Base-by-base conservation (phyloP, 2,329 filamentous ascomycete genomes). In the Penicillium sp. region DNA sequence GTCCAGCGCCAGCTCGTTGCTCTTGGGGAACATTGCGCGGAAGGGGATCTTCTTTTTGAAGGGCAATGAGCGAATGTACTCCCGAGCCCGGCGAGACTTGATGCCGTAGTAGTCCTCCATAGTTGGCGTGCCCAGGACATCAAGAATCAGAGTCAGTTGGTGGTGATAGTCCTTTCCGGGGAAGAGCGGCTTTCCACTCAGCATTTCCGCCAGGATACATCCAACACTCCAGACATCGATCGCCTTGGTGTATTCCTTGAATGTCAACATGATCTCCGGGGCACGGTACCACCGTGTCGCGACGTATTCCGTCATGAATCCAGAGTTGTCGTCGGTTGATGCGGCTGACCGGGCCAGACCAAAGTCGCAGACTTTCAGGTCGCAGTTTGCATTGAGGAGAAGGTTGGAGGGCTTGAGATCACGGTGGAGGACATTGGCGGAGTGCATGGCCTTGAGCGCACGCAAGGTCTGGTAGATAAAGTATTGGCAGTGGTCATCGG, bases 71-170 rank as follows among this genome's bases (percentile, higher is more conserved):
- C 93, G 88, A 67, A 98, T 98, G 75, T 98, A 98, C 74, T 98
- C 93, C 57, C 93, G 83, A 43, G 93, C 93, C 64, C 93, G 88
- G 58, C 93, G 87, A 47, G 93, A 97, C 76, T 98, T 98, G 81
- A 98, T 98, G 58, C 93, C 93, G 64, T 98, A 98, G 79, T 98
- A 98, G 69, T 98, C 93, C 71, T 98, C 93, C 93, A 98, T 98
- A 12, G 93, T 98, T 2, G 93, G 93, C 3, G 93, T 98, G 57
- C 93, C 93, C 52, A 98, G 85, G 45, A 98, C 91, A 63, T 98
- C 93, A 59, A 98, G 79, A 65, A 98, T 98, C 54, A 98, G 78
- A 6, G 93, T 98, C 62, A 98, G 77, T 73, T 98, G 93, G 74
- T 98, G 93, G 72, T 98, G 93, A 69, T 98, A 98, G 70, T 98